Base-by-base conservation (phyloP, 2,329 filamentous ascomycete genomes). In the Cyclaneusma minus region DNA sequence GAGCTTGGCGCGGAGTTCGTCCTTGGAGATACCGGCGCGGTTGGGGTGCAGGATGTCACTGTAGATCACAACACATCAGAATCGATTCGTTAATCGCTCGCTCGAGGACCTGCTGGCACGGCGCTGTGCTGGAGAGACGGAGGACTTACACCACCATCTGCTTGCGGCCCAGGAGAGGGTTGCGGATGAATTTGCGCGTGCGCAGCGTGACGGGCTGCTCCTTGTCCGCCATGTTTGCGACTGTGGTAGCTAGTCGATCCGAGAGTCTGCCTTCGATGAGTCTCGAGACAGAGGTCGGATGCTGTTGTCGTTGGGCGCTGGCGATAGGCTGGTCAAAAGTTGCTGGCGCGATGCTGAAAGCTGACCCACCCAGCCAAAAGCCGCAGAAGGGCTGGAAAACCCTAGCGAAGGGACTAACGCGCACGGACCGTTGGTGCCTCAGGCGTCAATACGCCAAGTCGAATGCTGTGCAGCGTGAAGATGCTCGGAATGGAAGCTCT, bases 141-240 rank as follows among this genome's bases (percentile, higher is more conserved):
- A 39, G 46, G 47, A 77, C 80, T 74, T 83, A 94, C 87, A 94
- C 81, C 65, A 94, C 87, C 83, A 95, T 93, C 78, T 95, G 87
- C 75, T 92, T 93, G 62, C 87, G 81, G 60, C 79, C 83, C 58
- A 98, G 78, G 56, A 98, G 83, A 61, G 89, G 82, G 77, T 98
- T 98, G 70, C 85, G 83, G 68, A 95, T 91, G 81, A 98, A 98
- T 73, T 95, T 95, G 81, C 89, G 87, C 64, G 89, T 98, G 69
- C 89, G 75, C 66, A 85, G 65, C 52, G 78, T 84, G 57, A 84
- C 76, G 55, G 76, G 64, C 50, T 62, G 61, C 57, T 82, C 76
- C 54, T 63, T 62, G 64, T 85, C 80, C 64, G 85, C 80, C 87
- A 94, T 93, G 61, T 63, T 91, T 67, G 64, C 64, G 62, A 53